Conservation (phyloP, 129 eudicot species). For the Tagetes erecta region DNA sequence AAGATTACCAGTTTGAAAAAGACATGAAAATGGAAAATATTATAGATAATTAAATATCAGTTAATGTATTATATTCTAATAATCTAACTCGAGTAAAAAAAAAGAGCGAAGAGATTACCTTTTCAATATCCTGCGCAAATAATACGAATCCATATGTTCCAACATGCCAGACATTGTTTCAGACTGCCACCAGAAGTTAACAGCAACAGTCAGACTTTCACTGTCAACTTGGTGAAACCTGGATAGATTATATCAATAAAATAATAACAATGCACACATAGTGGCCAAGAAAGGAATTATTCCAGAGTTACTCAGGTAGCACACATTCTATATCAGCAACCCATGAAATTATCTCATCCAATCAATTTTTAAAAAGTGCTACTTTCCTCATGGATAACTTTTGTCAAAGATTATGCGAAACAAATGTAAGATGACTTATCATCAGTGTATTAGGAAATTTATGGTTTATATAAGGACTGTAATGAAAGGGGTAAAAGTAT, state of each 20-base stretch:
- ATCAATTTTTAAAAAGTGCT: neutral
- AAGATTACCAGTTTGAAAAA: conserved; percentile 14
- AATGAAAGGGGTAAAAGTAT: neutral
- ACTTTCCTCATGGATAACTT: conserved; percentile 1
- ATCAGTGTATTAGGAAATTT: conserved; percentile 4
- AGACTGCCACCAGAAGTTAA: conserved; percentile 98
- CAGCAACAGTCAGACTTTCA: conserved; percentile 76
- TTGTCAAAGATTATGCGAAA: conserved; percentile 4
- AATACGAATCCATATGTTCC: conserved; percentile 96
- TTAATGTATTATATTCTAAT: neutral
- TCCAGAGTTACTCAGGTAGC: neutral
- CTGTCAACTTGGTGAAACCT: conserved; percentile 99
- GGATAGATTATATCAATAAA: conserved; percentile 7
- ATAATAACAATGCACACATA: neutral
- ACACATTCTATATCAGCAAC: neutral
- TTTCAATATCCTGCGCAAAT: conserved; percentile 78
- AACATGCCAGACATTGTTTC: conserved; percentile 66
- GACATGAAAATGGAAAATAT: conserved; percentile 35
- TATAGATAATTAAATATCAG: conserved; percentile 20
- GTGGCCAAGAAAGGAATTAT: neutral
- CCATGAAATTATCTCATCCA: neutral
- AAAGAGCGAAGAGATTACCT: conserved; percentile 44
- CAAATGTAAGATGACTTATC: neutral
- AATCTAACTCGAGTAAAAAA: neutral
- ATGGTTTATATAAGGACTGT: neutral